Evolutionary conservation across 1,284 basidiomycete genomes (phyloP), one percentile per base, ranked within the genome.

Genomic region (Cryptococcus jaspeensis): DNA sequence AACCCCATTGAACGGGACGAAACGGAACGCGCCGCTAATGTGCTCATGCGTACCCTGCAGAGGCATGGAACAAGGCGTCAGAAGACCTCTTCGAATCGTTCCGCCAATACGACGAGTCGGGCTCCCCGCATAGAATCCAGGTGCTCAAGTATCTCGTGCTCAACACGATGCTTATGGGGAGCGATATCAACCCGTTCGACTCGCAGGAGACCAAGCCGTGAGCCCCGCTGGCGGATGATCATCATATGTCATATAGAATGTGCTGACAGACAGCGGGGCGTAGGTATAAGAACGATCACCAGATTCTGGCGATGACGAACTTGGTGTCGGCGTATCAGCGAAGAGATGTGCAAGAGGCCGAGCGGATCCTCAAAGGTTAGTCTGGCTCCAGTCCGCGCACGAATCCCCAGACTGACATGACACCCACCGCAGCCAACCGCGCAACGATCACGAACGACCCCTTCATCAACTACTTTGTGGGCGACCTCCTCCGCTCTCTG

Each of bases 11-110:
- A n/a, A n/a, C n/a, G n/a, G n/a, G n/a, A n/a, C n/a, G n/a, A n/a
- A n/a, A n/a, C n/a, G n/a, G n/a, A n/a, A n/a, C n/a, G n/a, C n/a
- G n/a, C n/a, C n/a, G n/a, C n/a, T n/a, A n/a, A n/a, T 13, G 28
- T 41, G 2, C 2, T 35, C 1, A 1, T 52, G 5, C n/a, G n/a
- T 46, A 3, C 7, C 38, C 36, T 16, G 12, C 68, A 92, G 90
- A 90, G 62, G 89, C 96, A 79, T 99, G 95, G 94, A 89, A 89
- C 59, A 87, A 90, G 50, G 96, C 96, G 0, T 95, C 92, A 64
- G 90, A 92, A 70, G 95, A 99, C 79, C 96, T 99, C 76, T 99
- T 98, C 78, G 94, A 98, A 69, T 94, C 94, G 1, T 99, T 99
- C 83, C 85, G 90, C 67, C 96, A 94, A 75, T 99, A 99, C 75